Conservation (phyloP, 1,284 basidiomycete species). For the Apiotrichum sp. region DNA sequence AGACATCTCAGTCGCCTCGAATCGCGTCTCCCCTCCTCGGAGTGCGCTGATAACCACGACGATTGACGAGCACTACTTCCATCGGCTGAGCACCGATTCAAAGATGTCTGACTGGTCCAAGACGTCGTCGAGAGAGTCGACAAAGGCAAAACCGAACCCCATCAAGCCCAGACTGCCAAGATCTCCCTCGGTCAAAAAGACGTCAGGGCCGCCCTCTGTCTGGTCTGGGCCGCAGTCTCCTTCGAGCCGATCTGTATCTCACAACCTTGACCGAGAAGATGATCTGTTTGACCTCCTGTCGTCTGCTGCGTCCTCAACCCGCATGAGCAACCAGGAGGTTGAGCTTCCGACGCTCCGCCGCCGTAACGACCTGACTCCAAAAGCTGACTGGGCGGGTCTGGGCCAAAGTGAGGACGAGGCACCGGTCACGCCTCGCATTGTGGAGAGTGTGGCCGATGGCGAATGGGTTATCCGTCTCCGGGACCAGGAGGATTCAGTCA, state of each 20-base stretch:
- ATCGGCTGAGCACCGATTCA: not conserved
- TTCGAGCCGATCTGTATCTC: not conserved
- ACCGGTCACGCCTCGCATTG: not conserved
- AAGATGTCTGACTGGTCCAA: not conserved
- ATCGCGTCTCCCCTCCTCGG: not conserved
- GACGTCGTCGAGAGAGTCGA: not conserved
- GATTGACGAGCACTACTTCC: not conserved
- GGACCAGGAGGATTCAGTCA: not conserved
- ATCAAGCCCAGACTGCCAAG: not conserved
- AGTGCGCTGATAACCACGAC: not conserved
- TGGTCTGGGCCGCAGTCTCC: not conserved
- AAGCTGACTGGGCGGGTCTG: not conserved
- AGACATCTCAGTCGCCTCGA: not conserved
- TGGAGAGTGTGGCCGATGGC: conserved; percentile 4
- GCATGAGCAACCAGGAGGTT: conserved; percentile 12
- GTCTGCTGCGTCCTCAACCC: not conserved
- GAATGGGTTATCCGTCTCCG: conserved; percentile 1
- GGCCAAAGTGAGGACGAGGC: not conserved
- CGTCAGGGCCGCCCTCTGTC: not conserved
- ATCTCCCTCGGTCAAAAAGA: not conserved
- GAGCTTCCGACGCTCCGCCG: not conserved
- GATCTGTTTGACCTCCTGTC: conserved; percentile 9
- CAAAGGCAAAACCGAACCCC: not conserved
- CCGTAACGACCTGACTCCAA: not conserved
- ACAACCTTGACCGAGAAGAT: not conserved